Evolutionary conservation across 106 monocot genomes (phyloP).

Genomic region (Ottelia alismoides): DNA sequence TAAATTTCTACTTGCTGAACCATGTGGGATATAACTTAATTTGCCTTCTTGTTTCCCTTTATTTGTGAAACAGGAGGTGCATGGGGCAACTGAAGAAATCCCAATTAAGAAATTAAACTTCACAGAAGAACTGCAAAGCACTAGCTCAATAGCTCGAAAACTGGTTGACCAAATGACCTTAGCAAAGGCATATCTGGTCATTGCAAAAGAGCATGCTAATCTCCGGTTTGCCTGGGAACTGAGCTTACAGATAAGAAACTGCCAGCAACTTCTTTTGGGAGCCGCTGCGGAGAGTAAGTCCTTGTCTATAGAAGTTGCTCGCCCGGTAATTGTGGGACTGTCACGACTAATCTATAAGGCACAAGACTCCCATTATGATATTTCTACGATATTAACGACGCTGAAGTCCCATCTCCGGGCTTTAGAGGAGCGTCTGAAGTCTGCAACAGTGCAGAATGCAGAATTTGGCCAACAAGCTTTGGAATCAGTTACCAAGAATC

Average conservation of each 20-base stretch:
- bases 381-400: slow-evolving; percentile 32
- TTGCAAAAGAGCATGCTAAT: slow-evolving; percentile 37
- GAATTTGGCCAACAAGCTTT: slow-evolving; percentile 26
- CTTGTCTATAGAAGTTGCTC: slow-evolving; percentile 28
- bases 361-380: slow-evolving; percentile 36
- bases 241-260: slow-evolving; percentile 34
- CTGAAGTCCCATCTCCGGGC: slow-evolving; percentile 34
- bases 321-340: slow-evolving; percentile 13
- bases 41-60: no score
- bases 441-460: slow-evolving; percentile 32
- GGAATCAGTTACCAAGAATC: slow-evolving; percentile 31
- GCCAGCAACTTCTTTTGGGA: slow-evolving; percentile 31
- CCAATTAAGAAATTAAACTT: slow-evolving; percentile 17
- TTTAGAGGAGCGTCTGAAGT: slow-evolving; percentile 28
- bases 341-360: slow-evolving; percentile 31
- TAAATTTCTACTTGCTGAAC: no score
- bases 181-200: slow-evolving; percentile 42
- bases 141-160: slow-evolving; percentile 33
- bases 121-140: slow-evolving; percentile 27
- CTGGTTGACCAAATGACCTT: slow-evolving; percentile 40
- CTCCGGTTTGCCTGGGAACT: slow-evolving; percentile 36
- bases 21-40: no score
- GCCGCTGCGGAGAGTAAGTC: slow-evolving; percentile 23
- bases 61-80: slow-evolving; percentile 18
- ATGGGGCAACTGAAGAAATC: slow-evolving; percentile 6